Base-by-base conservation (phyloP, 2,329 filamentous ascomycete genomes). In the Chaetomium olivaceum region DNA sequence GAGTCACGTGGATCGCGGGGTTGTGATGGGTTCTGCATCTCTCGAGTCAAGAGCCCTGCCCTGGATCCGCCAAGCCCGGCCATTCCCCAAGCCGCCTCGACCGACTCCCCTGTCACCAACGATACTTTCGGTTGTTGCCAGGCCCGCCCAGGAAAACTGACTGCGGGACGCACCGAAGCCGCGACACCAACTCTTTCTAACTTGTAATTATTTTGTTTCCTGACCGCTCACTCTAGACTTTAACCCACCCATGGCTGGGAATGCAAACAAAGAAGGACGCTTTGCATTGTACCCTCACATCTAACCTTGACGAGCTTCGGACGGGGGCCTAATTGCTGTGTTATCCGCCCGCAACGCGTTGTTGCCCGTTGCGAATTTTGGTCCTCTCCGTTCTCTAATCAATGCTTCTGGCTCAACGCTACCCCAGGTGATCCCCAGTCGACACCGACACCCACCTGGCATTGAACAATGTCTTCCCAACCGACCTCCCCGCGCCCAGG, bases 391-490 rank as follows among this genome's bases (percentile, higher is more conserved):
- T 48, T 48, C 46, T 48, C 39, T 23, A 8, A 27, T 43, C 54
- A 36, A 36, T 21, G 31, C 19, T 21, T 14, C 31, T 39, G 8
- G 25, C 54, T 23, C 43, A 33, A n/a, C 33, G 23, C 8, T 48
- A 58, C 29, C 12, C 36, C 4, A 33, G 67, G 27, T 63, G 31
- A 64, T 27, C 48, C 29, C 50, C n/a, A 25, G 21, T 16, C 31
- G 52, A 57, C 19, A 36, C 29, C 46, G 12, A 33, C 27, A 11
- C 23, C 23, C 39, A 43, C 27, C 36, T 8, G 1, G 9, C 36
- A 14, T 4, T 16, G 21, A 59, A 50, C 39, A 50, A 72, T 72
- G 70, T 58, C 67, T 27, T 65, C 69, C 16, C 69, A 63, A 54
- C 64, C 62, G n/a, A 64, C 33, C 19, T 61, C 63, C 39, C 61